Evolutionary conservation across 176 grass and related monocot species (phyloP).

Genomic region (Ensete glaucum): DNA sequence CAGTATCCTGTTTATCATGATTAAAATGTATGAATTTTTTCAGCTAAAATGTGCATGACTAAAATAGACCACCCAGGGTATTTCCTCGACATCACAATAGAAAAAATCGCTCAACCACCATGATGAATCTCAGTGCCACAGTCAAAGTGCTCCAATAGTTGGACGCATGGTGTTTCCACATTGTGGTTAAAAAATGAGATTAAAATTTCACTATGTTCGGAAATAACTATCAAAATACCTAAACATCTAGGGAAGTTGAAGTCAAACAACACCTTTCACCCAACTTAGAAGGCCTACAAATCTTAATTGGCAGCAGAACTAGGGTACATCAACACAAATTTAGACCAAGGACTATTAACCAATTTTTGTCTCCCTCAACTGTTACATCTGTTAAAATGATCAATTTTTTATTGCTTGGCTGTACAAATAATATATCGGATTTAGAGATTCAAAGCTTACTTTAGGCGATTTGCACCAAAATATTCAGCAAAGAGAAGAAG

Average conservation of each 20-base stretch:
- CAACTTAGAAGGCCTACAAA: neutral
- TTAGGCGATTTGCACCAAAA: slow-evolving; percentile 16
- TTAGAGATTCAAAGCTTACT: slow-evolving; percentile 3
- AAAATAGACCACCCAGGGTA: neutral
- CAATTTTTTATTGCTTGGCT: neutral
- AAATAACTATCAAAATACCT: neutral
- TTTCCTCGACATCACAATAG: neutral
- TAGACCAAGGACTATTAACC: too few species aligned
- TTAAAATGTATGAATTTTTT: neutral
- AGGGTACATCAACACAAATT: neutral
- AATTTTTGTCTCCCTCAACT: neutral
- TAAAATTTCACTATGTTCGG: neutral
- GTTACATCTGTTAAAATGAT: neutral
- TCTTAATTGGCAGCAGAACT: neutral
- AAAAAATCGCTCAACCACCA: neutral
- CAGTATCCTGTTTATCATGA: neutral
- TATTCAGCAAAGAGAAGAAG: slow-evolving; percentile 18
- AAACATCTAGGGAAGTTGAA: neutral
- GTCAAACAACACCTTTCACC: neutral
- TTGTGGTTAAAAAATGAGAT: neutral
- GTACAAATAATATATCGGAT: neutral
- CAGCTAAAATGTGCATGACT: neutral
- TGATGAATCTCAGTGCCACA: neutral
- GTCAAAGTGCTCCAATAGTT: neutral
- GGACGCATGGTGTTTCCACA: neutral